Evolutionary conservation across 73 alveolate genomes (phyloP).

Genomic region (Paramecium pentaurelia): DNA sequence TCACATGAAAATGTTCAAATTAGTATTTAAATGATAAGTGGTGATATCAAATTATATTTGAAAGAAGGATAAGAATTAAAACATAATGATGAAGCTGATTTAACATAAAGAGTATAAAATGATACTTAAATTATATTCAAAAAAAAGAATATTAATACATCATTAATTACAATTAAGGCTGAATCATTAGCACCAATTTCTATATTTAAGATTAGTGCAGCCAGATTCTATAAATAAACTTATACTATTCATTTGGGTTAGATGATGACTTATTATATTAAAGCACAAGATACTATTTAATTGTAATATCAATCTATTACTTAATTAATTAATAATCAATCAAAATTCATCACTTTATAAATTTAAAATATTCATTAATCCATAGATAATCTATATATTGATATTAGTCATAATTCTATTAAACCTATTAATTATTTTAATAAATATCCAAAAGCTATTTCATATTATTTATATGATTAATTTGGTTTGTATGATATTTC

Average conservation of each 20-base stretch:
- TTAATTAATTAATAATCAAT: not conserved
- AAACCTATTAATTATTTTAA: not conserved
- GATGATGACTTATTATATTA: not conserved
- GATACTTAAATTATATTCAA: not conserved
- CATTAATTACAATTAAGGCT: not conserved
- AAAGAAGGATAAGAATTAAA: not conserved
- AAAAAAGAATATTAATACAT: not conserved
- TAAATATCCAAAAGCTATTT: not conserved
- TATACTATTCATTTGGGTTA: not conserved
- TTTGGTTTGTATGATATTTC: not conserved
- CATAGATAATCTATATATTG: not conserved
- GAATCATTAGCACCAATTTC: not conserved
- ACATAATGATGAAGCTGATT: constrained; percentile 24
- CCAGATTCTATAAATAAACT: not conserved
- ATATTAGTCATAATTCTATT: not conserved
- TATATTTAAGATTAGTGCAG: not conserved
- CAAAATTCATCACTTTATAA: not conserved
- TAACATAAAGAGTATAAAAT: not conserved
- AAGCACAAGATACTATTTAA: not conserved
- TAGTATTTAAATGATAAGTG: not conserved
- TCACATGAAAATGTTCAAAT: not conserved
- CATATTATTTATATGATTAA: not conserved
- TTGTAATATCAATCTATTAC: not conserved
- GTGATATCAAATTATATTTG: not conserved
- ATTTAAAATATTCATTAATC: not conserved